Base-by-base conservation (phyloP, 371 early-diverging fungal species). In the Blakeslea trispora region DNA sequence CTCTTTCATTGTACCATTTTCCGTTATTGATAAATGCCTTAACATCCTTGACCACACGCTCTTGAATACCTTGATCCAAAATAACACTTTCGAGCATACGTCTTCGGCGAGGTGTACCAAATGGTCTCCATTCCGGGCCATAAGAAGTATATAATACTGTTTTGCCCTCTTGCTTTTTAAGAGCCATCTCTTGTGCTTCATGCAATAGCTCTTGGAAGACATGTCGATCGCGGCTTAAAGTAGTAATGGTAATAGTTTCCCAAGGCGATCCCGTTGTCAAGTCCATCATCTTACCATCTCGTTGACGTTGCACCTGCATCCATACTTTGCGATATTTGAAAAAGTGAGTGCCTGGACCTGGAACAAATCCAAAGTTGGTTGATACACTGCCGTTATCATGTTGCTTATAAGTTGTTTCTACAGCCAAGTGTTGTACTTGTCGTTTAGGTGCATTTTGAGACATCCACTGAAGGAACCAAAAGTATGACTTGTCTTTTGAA, bases 61-160 rank as follows among this genome's bases (percentile, higher is more conserved):
- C 86, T 21, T 86, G 81, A 19, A 92, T 75, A 5, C 88, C 90
- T n/a, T 76, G 70, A 56, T 92, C 91, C 50, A 98, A 66, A 21
- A 98, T 87, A 2, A 98, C 99, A 18, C 90, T 90, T 5, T 83
- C 83, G n/a, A 98, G 57, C 40, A 89, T 73, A 39, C 98, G 76
- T 41, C 91, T 71, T 67, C 88, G 85, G 47, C 98, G 77, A 14
- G 99, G 99, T 64, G 89, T 81, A 8, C 99, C 99, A 81, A 98
- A 97, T 0, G 94, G 96, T 49, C 96, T 78, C 99, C 99, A 98
- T 54, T 98, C 98, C 1, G 93, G 92, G 0, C 97, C 99, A 75
- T 86, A 93, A 43, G 91, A 90, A 1, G 95, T 95, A 71, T 93
- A 97, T 43, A 98, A 80, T 10, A 97, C 97, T 0, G 95, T 96